Evolutionary conservation across 257 asterid species (phyloP), one percentile per base, ranked within the genome.

Genomic region (Petunia axillaris): DNA sequence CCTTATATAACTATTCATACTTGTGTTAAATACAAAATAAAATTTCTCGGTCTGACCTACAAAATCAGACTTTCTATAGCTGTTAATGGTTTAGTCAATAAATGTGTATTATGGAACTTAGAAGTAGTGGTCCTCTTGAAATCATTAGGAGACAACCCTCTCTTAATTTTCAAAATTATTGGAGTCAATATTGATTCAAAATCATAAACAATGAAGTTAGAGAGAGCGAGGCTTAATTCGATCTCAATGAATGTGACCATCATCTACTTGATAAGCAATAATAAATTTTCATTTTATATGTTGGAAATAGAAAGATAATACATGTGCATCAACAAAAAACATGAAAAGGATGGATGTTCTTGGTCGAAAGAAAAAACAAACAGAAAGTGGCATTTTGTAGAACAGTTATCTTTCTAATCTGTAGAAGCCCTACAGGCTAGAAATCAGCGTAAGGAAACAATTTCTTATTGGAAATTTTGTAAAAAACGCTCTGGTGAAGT

Each of bases 101-200:
- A 73, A 73, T 50, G 11, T 50, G 62, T 35, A 48, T 73, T 71
- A 71, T 71, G 59, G 77, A 70, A 46, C 40, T 70, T 48, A 71
- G 77, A 71, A 71, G 58, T 71, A 50, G 35, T 50, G 35, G 6
- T 35, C 44, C 35, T 71, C 44, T 71, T 71, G 0, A 50, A 5
- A 73, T 35, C 46, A 50, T 73, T 36, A 5, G 62, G 62, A 50
- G 62, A 50, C 63, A 36, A 50, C 2, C 2, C 15, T 50, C 4
- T 62, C 16, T 50, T 48, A 73, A 48, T 39, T 38, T 50, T 0
- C 0, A 73, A 73, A 2, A 3, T 2, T 36, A 65, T 14, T 41
- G 78, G 46, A 73, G 78, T 62, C 36, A 35, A 1, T 6, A 73
- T 6, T 71, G 48, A 48, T 36, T 50, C 63, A 73, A 73, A 73